Base-by-base conservation (phyloP, 495 filamentous ascomycete species). In the Penicillium maclennaniae region DNA sequence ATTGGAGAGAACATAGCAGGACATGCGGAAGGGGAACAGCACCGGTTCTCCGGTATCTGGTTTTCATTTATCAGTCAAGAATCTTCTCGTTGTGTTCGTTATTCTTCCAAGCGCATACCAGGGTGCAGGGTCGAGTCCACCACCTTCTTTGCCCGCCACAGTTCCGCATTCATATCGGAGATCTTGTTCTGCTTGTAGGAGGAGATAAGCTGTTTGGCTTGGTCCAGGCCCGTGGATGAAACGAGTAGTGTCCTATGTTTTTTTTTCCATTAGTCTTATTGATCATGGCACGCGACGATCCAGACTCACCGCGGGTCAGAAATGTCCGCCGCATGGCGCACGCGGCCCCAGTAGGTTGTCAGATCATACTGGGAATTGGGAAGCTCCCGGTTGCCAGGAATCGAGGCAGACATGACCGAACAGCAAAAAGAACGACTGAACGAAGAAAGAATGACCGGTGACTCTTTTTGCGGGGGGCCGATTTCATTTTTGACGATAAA, bases 101-200 rank as follows among this genome's bases (percentile, higher is more conserved):
- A 23, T 14, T 40, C 15, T 15, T 42, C n/a, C 15, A 19, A 34
- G 21, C 20, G 28, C 73, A 50, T 82, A 89, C 88, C 90, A 42
- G 93, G 93, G 69, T 98, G 93, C 49, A 98, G 68, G 7, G 93
- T 97, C 42, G 95, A 92, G 70, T 98, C 93, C 20, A 96, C 85
- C 51, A 96, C 83, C 78, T 97, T 96, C 81, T 98, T 98, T 34
- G 93, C 93, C 53, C 77, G 78, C 93, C 93, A 98, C 60, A 97
- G 69, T 59, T 96, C 88, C 8, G 91, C 85, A 7, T 86, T 95
- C 91, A 97, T 96, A 4, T 66, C 55, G 49, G 79, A 78, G 49
- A 88, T 75, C 60, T 86, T 76, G 52, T 88, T 89, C 58, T 80
- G 77, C 76, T 97, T 97, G 73, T 96, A 98, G 16, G 78, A 74